Base-by-base conservation (phyloP, 2,329 filamentous ascomycete genomes). In the Zarea fungicola region DNA sequence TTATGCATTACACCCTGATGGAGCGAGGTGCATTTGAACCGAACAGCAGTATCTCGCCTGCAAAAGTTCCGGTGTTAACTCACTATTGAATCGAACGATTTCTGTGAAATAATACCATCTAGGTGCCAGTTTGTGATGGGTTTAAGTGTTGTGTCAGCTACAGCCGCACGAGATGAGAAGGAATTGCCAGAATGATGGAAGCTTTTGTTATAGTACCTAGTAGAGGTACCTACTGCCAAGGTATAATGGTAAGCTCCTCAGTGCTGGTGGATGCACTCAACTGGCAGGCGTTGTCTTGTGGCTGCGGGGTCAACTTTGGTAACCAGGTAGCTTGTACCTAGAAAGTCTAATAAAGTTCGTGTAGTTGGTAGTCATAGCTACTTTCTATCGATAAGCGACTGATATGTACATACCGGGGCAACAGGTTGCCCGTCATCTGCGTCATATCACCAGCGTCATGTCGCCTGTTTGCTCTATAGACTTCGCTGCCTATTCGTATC, bases 361-460 rank as follows among this genome's bases (percentile, higher is more conserved):
- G n/a, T 6, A 36, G 2, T 7, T 2, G 3, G 5, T 41, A 26
- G 44, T 51, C 43, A 13, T 11, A 3, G 6, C 8, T 16, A 51
- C 49, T 10, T n/a, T 6, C 18, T 42, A 41, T 41, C 39, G 44
- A 47, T 48, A 48, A n/a, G 44, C 19, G 29, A 22, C 49, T 42
- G 44, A 44, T 52, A 52, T 52, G 50, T 49, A 49, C 19, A 13
- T 52, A 52, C 40, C 45, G 50, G 49, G 50, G 50, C 50, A 52
- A 49, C 50, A 45, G 35, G 50, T 41, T 44, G 44, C 44, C 48
- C 39, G 44, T 43, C 16, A 43, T 40, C 45, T 52, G 50, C 50
- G 45, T 52, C 45, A 52, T 41, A 49, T 49, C 50, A 11, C 39
- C 29, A 41, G 37, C 36, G 22, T 31, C 19, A 41, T 32, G 25